Percentiles rank a stretch among this genome's conserved stretches.
These are phyloP conservation scores for Phytophthora idaei DNA, from an alignment of 352 stramenopile species.

Conservation along the genomic window DNA sequence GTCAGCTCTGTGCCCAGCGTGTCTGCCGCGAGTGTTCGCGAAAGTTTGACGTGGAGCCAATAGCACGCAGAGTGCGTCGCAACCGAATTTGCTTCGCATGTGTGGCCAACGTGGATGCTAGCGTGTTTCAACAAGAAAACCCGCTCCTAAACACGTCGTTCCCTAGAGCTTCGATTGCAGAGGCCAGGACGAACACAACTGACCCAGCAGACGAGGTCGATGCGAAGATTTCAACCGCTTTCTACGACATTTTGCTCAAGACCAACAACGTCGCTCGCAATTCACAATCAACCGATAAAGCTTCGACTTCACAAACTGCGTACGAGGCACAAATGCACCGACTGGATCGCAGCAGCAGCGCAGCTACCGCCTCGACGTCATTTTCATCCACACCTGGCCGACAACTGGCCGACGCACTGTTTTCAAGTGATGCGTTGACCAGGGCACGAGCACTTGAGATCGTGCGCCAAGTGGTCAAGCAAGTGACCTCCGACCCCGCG, in stretches of 20 bases:
- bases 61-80: constrained; percentile 50
- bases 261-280: constrained; percentile 3
- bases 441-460: constrained; percentile 60
- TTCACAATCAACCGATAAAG: constrained; percentile 16
- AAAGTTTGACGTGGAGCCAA: constrained; percentile 72
- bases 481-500: constrained; percentile 38
- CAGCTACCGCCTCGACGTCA: constrained; percentile 23
- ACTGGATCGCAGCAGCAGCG: constrained; percentile 36
- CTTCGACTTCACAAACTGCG: constrained; percentile 1
- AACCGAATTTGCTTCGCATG: constrained; percentile 69
- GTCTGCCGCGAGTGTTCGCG: constrained; percentile 69
- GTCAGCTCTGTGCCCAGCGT: constrained; percentile 65
- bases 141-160: constrained; percentile 33
- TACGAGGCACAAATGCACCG: constrained; percentile 25
- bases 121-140: constrained; percentile 45
- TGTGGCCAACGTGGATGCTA: constrained; percentile 58
- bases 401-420: constrained; percentile 68
- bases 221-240: constrained; percentile 32
- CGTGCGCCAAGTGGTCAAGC: constrained; percentile 52
- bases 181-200: background rate
- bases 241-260: constrained; percentile 34
- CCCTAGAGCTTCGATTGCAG: constrained; percentile 15
- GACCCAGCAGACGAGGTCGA: constrained; percentile 8
- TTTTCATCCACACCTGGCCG: constrained; percentile 44
- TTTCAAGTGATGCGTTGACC: constrained; percentile 55